Percentiles rank a stretch among this genome's conserved stretches.
Evolutionary conservation across 257 asterid genomes (phyloP).

Genomic region (Petunia secreta): DNA sequence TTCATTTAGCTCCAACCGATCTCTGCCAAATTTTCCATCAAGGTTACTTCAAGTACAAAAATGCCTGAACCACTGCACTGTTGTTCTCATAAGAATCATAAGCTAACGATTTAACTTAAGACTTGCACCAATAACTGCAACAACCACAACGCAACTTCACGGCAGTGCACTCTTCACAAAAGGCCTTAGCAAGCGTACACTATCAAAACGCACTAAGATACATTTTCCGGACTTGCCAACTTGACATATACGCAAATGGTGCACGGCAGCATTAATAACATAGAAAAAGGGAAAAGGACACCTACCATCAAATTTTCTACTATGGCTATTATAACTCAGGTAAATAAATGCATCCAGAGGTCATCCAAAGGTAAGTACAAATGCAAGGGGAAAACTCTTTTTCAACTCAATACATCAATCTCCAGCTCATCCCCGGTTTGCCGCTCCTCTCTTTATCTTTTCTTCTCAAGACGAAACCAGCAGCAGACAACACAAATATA

Average conservation of each 20-base stretch:
- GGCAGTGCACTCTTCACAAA: neutral
- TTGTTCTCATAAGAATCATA: neutral
- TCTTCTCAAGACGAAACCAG: slow-evolving; percentile 8
- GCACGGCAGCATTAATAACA: neutral
- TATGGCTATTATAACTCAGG: neutral
- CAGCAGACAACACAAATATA: slow-evolving; percentile 1
- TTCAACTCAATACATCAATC: neutral
- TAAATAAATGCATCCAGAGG: neutral
- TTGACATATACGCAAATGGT: neutral
- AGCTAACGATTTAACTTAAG: neutral
- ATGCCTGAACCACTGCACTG: neutral
- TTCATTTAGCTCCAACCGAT: too few relatives aligned
- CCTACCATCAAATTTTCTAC: slow-evolving; percentile 7
- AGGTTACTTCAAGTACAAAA: neutral
- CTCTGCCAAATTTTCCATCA: neutral
- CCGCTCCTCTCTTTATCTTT: neutral
- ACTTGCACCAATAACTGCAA: neutral
- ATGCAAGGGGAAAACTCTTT: neutral
- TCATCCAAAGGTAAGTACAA: neutral
- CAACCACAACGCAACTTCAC: neutral
- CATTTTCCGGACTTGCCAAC: neutral
- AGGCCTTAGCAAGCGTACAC: neutral
- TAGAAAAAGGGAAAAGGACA: neutral
- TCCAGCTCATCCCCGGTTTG: too few relatives aligned
- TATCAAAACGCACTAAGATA: neutral